Evolutionary conservation across 2,329 filamentous ascomycete species (phyloP).

Genomic region (Colletotrichum karsti): DNA sequence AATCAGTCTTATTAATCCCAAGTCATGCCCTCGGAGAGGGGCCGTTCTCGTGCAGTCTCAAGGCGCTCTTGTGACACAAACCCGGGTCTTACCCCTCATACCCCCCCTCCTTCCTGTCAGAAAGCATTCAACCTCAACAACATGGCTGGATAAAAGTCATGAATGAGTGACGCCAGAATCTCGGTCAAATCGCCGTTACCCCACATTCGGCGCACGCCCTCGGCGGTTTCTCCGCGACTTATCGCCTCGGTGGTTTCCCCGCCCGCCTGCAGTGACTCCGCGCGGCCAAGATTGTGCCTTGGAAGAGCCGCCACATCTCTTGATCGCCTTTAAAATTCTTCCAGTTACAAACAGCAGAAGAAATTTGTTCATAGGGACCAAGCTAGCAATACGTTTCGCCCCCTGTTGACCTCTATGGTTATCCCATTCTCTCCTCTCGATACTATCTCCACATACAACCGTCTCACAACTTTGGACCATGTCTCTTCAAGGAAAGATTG

Average conservation of each 20-base stretch:
- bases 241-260: background rate
- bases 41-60: background rate
- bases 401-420: too few species aligned
- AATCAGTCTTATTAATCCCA: background rate
- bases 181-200: background rate
- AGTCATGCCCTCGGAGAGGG: background rate
- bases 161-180: background rate
- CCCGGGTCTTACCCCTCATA: slow-evolving; percentile 11
- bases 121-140: background rate
- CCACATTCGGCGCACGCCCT: background rate
- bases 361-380: too few species aligned
- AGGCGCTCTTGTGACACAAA: background rate
- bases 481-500: slow-evolving; percentile 8
- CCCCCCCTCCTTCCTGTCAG: background rate
- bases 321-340: background rate
- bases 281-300: background rate
- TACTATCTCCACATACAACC: background rate
- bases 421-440: background rate
- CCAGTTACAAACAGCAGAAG: background rate
- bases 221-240: background rate
- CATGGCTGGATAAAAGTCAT: background rate
- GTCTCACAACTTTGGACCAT: background rate
- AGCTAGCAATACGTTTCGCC: too few species aligned
- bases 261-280: background rate
- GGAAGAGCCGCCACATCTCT: background rate